A percentile compares a stretch with the other conserved stretches of the same genome.
Conservation (phyloP, 2,329 filamentous ascomycete species). For the Penicillium sp. region DNA sequence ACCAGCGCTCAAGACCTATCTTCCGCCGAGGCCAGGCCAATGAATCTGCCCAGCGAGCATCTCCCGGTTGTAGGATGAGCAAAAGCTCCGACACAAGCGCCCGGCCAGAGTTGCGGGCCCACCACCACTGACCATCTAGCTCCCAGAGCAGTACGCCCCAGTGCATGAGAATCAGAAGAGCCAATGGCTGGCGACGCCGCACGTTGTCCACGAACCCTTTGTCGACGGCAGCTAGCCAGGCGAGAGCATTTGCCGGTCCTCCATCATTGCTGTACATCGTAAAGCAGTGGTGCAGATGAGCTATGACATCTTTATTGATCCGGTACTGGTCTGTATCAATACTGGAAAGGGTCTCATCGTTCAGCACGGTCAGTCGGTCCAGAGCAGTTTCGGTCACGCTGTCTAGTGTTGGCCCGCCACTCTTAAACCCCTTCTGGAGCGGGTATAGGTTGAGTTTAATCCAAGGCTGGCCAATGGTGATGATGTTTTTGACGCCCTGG, state of each 20-base stretch:
- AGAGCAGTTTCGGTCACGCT: slow-evolving; percentile 28
- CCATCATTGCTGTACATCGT: slow-evolving; percentile 20
- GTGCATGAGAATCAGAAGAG: slow-evolving; percentile 37
- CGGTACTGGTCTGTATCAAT: slow-evolving; percentile 28
- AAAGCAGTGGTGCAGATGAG: slow-evolving; percentile 31
- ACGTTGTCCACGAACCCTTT: slow-evolving; percentile 35
- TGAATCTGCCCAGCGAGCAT: slow-evolving; percentile 27
- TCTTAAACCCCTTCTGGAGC: slow-evolving; percentile 47
- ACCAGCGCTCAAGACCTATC: slow-evolving; percentile 24
- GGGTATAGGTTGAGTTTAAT: slow-evolving; percentile 57
- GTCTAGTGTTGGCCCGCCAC: slow-evolving; percentile 32
- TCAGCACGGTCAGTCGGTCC: slow-evolving; percentile 27
- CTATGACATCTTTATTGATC: slow-evolving; percentile 32
- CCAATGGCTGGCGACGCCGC: slow-evolving; percentile 30
- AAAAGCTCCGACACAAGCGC: slow-evolving; percentile 32
- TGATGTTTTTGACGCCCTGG: slow-evolving; percentile 38
- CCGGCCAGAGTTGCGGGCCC: slow-evolving; percentile 35
- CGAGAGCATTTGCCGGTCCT: slow-evolving; percentile 34
- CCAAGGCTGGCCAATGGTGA: slow-evolving; percentile 31
- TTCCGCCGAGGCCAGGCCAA: slow-evolving; percentile 33
- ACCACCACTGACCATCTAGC: slow-evolving; percentile 35
- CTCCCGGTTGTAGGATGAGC: slow-evolving; percentile 18
- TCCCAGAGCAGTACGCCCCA: slow-evolving; percentile 37
- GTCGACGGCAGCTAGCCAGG: slow-evolving; percentile 35
- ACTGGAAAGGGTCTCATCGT: slow-evolving; percentile 28